phyloP scores from a whole-genome alignment of 805 yeast genomes.

The Metschnikowia gruessii region DNA sequence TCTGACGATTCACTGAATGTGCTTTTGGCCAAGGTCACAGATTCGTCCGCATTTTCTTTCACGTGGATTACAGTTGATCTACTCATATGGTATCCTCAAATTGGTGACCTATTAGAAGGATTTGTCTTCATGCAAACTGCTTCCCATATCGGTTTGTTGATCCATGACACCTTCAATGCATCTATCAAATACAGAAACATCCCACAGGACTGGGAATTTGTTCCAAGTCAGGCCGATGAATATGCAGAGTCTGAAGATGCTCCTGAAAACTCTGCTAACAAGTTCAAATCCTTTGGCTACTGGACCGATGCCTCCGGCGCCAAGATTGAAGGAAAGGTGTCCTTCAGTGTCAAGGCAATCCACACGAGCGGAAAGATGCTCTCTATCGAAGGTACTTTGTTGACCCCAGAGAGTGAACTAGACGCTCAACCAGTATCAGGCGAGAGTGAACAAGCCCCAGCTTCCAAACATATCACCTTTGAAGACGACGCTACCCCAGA shows the following conservation, averaged over 20 bases:
- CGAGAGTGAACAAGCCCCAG: conserved; percentile 27
- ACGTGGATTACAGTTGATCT: conserved; percentile 83
- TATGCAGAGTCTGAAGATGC: conserved; percentile 23
- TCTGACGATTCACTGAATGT: conserved; percentile 39
- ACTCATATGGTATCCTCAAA: conserved; percentile 83
- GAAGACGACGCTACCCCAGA: conserved; percentile 13
- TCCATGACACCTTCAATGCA: conserved; percentile 94
- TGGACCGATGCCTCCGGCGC: conserved; percentile 80
- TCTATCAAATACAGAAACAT: conserved; percentile 80
- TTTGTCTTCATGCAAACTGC: conserved; percentile 89
- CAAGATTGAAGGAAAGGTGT: conserved; percentile 77
- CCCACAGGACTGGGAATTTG: conserved; percentile 83
- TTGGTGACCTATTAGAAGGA: conserved; percentile 88
- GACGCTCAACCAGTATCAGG: conserved; percentile 51
- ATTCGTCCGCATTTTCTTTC: conserved; percentile 84
- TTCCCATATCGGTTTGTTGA: conserved; percentile 85
- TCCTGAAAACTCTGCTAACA: conserved; percentile 20
- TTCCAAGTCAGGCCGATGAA: conserved; percentile 75
- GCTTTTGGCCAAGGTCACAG: conserved; percentile 62
- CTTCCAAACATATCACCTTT: conserved; percentile 19
- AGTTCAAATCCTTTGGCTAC: conserved; percentile 66
- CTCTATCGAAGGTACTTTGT: conserved; percentile 83
- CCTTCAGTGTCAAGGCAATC: conserved; percentile 69
- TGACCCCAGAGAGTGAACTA: conserved; percentile 54
- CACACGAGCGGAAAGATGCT: conserved; percentile 78